A percentile compares a stretch with the other conserved stretches of the same genome.
phyloP scores from a whole-genome alignment of 768 basidiomycete genomes.

The Phlebiopsis flavidoalba region DNA sequence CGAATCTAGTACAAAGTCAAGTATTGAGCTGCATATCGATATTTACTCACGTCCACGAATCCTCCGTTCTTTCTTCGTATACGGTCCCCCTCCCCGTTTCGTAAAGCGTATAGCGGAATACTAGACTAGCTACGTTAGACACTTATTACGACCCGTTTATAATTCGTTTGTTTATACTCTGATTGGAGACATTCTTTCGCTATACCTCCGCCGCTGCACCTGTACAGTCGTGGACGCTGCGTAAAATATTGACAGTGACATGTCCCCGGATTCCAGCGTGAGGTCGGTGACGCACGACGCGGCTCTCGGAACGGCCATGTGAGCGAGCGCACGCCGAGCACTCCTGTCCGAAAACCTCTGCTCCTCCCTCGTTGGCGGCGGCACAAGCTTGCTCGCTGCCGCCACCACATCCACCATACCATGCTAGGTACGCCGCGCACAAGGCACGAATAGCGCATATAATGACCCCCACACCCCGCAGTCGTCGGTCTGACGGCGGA shows the following conservation, averaged over 20 bases:
- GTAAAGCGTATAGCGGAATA: slow-evolving; percentile 5
- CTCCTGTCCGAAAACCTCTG: background rate
- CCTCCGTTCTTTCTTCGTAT: background rate
- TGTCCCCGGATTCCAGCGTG: background rate
- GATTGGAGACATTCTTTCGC: background rate
- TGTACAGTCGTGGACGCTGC: background rate
- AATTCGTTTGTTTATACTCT: slow-evolving; percentile 1
- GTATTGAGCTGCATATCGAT: slow-evolving; percentile 7
- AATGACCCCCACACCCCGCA: slow-evolving; percentile 24
- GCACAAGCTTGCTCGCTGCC: background rate
- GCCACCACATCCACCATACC: background rate
- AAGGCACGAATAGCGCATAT: background rate
- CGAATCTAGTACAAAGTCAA: slow-evolving; percentile 13
- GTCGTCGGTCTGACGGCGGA: slow-evolving; percentile 96
- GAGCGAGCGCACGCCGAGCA: background rate
- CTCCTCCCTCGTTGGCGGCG: background rate
- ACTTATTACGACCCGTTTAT: slow-evolving; percentile 9
- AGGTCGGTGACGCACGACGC: background rate
- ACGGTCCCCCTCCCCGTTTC: background rate
- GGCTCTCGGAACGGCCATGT: background rate
- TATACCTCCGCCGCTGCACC: background rate
- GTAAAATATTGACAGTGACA: background rate
- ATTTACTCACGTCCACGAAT: slow-evolving; percentile 1
- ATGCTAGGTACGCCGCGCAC: background rate
- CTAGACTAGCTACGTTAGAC: slow-evolving; percentile 12